A percentile compares a stretch with the other conserved stretches of the same genome.
Evolutionary conservation across 1,139 yeast genomes (phyloP).

Genomic region (Yamadazyma jaroonii): DNA sequence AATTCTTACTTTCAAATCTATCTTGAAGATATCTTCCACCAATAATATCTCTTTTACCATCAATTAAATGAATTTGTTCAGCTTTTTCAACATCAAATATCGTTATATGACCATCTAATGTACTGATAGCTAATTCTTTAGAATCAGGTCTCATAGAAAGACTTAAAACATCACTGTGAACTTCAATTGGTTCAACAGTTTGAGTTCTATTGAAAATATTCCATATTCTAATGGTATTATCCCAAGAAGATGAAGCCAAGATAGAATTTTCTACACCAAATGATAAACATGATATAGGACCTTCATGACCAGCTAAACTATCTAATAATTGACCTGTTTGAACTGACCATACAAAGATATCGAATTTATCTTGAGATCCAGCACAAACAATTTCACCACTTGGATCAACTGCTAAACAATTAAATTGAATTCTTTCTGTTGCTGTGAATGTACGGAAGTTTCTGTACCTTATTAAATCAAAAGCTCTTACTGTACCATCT

Average conservation of each 20-base stretch:
- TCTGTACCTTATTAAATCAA: conserved; percentile 91
- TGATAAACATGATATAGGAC: conserved; percentile 86
- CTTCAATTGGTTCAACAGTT: conserved; percentile 86
- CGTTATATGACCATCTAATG: conserved; percentile 84
- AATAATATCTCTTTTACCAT: conserved; percentile 80
- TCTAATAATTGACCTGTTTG: conserved; percentile 93
- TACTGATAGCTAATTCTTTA: conserved; percentile 81
- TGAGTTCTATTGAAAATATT: conserved; percentile 82
- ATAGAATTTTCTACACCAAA: conserved; percentile 80
- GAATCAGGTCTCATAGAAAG: conserved; percentile 90
- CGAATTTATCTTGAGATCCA: conserved; percentile 87
- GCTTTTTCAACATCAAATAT: conserved; percentile 84
- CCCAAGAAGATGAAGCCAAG: conserved; percentile 96
- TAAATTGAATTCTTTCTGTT: conserved; percentile 82
- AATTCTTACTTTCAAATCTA: conserved; percentile 74
- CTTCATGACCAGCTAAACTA: conserved; percentile 88
- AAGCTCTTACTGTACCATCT: conserved; percentile 97
- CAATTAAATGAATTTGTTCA: conserved; percentile 77
- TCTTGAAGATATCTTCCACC: conserved; percentile 87
- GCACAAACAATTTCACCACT: conserved; percentile 97
- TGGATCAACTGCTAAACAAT: conserved; percentile 90
- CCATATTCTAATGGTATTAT: conserved; percentile 91
- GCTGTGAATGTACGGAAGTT: conserved; percentile 95
- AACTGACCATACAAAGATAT: conserved; percentile 94
- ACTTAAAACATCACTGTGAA: conserved; percentile 81